phyloP scores from a whole-genome alignment of 768 basidiomycete genomes.

The Sistotremastrum niveocremeum region DNA sequence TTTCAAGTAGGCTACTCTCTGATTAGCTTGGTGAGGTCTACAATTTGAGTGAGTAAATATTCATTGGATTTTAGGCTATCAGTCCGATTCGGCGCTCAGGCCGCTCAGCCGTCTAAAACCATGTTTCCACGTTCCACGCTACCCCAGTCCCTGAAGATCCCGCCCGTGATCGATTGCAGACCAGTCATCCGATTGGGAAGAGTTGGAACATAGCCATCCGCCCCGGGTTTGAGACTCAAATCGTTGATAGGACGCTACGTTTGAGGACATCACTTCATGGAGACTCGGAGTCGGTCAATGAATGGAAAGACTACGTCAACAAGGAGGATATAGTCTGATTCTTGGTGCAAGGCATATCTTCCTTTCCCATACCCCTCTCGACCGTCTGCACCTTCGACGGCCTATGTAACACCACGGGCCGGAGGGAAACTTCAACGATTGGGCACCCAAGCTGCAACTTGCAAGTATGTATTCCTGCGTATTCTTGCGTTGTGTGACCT shows the following conservation, averaged over 20 bases:
- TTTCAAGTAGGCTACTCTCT: too few species aligned
- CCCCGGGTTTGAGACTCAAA: conserved; percentile 52
- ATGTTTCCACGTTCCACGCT: too few species aligned
- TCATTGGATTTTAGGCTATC: too few species aligned
- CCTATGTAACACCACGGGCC: conserved; percentile 57
- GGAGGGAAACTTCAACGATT: conserved; percentile 35
- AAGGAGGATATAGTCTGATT: conserved; percentile 30
- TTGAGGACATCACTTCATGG: conserved; percentile 58
- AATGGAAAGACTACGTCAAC: conserved; percentile 29
- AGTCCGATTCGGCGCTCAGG: too few species aligned
- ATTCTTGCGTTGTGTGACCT: too few species aligned
- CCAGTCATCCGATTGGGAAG: conserved; percentile 8
- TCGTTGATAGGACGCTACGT: conserved; percentile 66
- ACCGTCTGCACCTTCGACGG: conserved; percentile 8
- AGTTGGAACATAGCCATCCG: conserved; percentile 57
- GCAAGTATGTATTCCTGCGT: too few species aligned
- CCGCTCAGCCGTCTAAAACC: too few species aligned
- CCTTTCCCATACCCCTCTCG: background rate
- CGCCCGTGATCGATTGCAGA: too few species aligned
- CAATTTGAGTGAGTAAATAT: too few species aligned
- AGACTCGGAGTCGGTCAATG: conserved; percentile 55
- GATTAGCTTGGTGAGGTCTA: too few species aligned
- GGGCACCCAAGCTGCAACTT: too few species aligned
- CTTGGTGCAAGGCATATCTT: conserved; percentile 45
- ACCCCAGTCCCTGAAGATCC: too few species aligned